Evolutionary conservation across 2,329 filamentous ascomycete genomes (phyloP).

Genomic region (Nothopassalora personata): DNA sequence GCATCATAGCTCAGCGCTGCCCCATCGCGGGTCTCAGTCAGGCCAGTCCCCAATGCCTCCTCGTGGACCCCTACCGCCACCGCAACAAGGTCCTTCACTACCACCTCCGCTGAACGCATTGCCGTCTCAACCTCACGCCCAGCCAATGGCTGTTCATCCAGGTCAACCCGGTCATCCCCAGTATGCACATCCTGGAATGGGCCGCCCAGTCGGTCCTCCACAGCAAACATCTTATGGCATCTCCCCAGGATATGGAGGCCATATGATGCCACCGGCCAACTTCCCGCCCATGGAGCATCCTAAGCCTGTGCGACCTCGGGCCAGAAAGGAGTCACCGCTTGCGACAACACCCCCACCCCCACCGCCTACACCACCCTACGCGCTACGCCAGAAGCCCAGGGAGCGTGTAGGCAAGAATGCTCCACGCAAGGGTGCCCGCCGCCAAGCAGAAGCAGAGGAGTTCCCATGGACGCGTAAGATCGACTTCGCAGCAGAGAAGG

Average conservation of each 20-base stretch:
- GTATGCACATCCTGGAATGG: slow-evolving; percentile 17
- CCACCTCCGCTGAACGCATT: background rate
- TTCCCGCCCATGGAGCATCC: slow-evolving; percentile 1
- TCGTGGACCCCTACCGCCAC: background rate
- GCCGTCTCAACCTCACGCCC: slow-evolving; percentile 5
- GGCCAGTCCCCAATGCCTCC: background rate
- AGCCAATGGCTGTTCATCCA: slow-evolving; percentile 5
- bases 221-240: slow-evolving; percentile 15
- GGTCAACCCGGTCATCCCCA: slow-evolving; percentile 4
- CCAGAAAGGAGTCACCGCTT: slow-evolving; percentile 14
- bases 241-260: slow-evolving; percentile 7
- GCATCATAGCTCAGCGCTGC: background rate
- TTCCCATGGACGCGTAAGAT: slow-evolving; percentile 32
- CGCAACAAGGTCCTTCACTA: background rate
- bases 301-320: slow-evolving; percentile 2
- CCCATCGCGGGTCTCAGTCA: background rate
- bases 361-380: slow-evolving; percentile 20
- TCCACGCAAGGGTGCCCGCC: slow-evolving; percentile 19
- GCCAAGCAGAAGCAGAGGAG: slow-evolving; percentile 22
- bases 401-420: slow-evolving; percentile 4
- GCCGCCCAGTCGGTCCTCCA: slow-evolving; percentile 12
- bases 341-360: slow-evolving; percentile 17
- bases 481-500: slow-evolving; percentile 25
- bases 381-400: slow-evolving; percentile 15
- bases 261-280: background rate